Percentiles rank a stretch among this genome's conserved stretches.
These are phyloP conservation scores for Cornus kousa DNA, from an alignment of 148 eudicot species.

Conservation along the genomic window DNA sequence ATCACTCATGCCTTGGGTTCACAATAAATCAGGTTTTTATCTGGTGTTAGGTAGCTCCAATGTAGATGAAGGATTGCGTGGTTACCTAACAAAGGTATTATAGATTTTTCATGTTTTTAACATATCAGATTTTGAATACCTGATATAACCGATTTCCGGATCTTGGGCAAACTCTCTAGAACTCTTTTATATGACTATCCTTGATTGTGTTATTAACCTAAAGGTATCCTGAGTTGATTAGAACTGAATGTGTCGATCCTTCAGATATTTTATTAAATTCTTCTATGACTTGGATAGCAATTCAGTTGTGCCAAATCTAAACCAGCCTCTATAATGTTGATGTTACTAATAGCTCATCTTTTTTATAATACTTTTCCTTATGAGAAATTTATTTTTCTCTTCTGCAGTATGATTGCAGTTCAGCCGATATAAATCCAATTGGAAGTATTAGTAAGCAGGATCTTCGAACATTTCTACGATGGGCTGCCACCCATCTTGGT, in stretches of 20 bases:
- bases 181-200: not conserved
- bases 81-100: constrained; percentile 88
- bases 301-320: not conserved
- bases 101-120: not conserved
- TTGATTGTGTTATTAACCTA: not conserved
- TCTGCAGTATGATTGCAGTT: constrained; percentile 91
- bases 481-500: constrained; percentile 88
- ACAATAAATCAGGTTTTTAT: constrained; percentile 84
- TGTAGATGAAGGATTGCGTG: constrained; percentile 97
- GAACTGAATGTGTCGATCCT: not conserved
- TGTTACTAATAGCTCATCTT: not conserved
- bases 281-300: not conserved
- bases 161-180: not conserved
- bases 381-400: not conserved
- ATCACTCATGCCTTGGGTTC: constrained; percentile 97
- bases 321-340: not conserved
- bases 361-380: not conserved
- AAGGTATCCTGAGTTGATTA: not conserved
- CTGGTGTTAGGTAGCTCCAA: constrained; percentile 94
- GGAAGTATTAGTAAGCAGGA: constrained; percentile 96
- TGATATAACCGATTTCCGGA: constrained; percentile 1
- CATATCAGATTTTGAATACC: not conserved
- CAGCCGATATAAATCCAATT: constrained; percentile 97
- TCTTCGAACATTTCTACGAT: constrained; percentile 75
- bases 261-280: not conserved